Conservation (phyloP, 1,139 yeast species). For the Yamadazyma diddensiae region DNA sequence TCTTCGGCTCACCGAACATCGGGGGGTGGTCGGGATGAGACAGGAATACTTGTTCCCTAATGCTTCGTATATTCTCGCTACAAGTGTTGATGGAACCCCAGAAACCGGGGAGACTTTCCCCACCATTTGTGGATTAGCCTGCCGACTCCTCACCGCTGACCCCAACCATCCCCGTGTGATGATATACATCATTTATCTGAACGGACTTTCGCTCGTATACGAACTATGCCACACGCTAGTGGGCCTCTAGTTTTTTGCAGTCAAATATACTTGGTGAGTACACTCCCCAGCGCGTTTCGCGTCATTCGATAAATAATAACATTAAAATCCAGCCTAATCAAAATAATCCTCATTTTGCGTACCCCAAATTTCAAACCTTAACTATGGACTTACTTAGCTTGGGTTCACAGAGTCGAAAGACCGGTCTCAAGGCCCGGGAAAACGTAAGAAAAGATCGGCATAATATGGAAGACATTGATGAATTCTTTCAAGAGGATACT, state of each 20-base stretch:
- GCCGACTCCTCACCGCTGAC: slow-evolving; percentile 18
- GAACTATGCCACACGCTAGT: not conserved
- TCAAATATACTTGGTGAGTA: not conserved
- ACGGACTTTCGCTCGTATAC: slow-evolving; percentile 31
- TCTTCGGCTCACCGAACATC: slow-evolving; percentile 52
- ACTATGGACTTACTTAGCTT: slow-evolving; percentile 49
- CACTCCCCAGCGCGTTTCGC: slow-evolving; percentile 1
- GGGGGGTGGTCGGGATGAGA: slow-evolving; percentile 58
- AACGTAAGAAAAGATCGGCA: slow-evolving; percentile 59
- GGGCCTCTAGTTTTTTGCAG: not conserved
- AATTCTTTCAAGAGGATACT: slow-evolving; percentile 46
- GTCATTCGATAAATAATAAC: slow-evolving; percentile 1
- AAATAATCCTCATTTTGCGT: slow-evolving; percentile 2
- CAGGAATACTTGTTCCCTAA: slow-evolving; percentile 59
- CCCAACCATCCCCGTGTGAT: slow-evolving; percentile 19
- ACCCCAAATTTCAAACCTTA: slow-evolving; percentile 1
- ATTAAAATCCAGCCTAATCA: too few relatives aligned
- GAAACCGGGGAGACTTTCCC: slow-evolving; percentile 17
- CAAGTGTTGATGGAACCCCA: too few relatives aligned
- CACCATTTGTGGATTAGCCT: slow-evolving; percentile 32
- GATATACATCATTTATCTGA: slow-evolving; percentile 30
- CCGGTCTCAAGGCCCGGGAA: slow-evolving; percentile 53
- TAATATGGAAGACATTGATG: slow-evolving; percentile 79
- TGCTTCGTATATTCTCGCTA: slow-evolving; percentile 25
- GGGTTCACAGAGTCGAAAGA: slow-evolving; percentile 57